Evolutionary conservation across 257 asterid genomes (phyloP).

Genomic region (Solanum virginianum): DNA sequence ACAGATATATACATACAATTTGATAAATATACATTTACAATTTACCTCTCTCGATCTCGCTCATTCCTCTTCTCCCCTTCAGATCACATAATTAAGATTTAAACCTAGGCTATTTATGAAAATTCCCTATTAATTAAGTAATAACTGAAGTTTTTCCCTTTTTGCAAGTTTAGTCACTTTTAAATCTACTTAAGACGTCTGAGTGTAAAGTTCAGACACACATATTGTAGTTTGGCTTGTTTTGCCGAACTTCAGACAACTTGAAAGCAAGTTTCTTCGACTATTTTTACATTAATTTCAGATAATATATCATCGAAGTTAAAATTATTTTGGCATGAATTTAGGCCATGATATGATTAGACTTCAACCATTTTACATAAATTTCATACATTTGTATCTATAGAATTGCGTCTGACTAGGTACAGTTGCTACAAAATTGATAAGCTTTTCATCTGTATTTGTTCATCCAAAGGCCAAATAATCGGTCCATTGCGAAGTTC

Average conservation of each 20-base stretch:
- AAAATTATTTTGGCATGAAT: neutral
- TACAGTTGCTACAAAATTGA: neutral
- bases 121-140: no score
- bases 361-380: neutral
- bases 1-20: no score
- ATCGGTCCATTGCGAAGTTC: neutral
- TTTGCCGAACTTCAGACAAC: neutral
- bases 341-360: neutral
- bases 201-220: neutral
- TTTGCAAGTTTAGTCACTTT: neutral
- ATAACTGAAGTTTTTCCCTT: neutral
- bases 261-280: neutral
- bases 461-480: neutral
- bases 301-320: neutral
- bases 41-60: no score
- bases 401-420: neutral
- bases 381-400: neutral
- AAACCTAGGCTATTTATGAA: no score
- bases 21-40: no score
- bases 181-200: neutral
- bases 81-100: no score
- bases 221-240: neutral
- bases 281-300: neutral
- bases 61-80: no score
- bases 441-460: neutral